Evolutionary conservation across 2,329 filamentous ascomycete genomes (phyloP), one percentile per base, ranked within the genome.

Genomic region (Shiraia sp.): DNA sequence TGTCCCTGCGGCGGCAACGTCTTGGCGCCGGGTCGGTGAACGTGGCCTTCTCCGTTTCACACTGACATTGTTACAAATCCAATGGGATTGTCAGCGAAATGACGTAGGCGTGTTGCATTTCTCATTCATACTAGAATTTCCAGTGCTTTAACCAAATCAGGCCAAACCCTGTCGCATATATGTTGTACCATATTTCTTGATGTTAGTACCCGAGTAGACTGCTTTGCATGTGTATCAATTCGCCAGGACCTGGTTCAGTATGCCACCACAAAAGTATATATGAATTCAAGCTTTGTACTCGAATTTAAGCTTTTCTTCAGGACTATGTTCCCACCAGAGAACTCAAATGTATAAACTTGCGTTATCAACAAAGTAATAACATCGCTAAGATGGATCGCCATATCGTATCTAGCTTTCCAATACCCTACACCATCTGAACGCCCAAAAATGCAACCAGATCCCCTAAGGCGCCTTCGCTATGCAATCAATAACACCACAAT

Each of bases 31-130:
- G 17, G 24, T 10, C 16, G 35, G 40, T 35, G 38, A 55, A 63
- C 51, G 59, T 65, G 62, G 48, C 62, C 59, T 63, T 39, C 35
- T 26, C 44, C 42, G 51, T 61, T 55, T 49, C 49, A 44, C 39
- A 6, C 42, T 45, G 40, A 42, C 39, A 36, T 25, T 44, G 42
- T 61, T 60, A 61, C 56, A 54, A 59, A 60, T 59, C 54, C 45
- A 57, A 41, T 25, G 40, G 19, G 17, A 28, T 13, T 6, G 5
- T n/a, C 17, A 28, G 28, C 35, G 24, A 39, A 15, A n/a, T 40
- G 24, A 34, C 37, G 42, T 37, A 26, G 29, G 15, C 23, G 15
- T 17, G 30, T 25, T 24, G 10, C 4, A 19, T 35, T 31, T 34
- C 15, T 34, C 10, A 17, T 28, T 34, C 32, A 10, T 16, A 13